phyloP scores from a whole-genome alignment of 345 rosid species.

The Ceriops zippeliana region DNA sequence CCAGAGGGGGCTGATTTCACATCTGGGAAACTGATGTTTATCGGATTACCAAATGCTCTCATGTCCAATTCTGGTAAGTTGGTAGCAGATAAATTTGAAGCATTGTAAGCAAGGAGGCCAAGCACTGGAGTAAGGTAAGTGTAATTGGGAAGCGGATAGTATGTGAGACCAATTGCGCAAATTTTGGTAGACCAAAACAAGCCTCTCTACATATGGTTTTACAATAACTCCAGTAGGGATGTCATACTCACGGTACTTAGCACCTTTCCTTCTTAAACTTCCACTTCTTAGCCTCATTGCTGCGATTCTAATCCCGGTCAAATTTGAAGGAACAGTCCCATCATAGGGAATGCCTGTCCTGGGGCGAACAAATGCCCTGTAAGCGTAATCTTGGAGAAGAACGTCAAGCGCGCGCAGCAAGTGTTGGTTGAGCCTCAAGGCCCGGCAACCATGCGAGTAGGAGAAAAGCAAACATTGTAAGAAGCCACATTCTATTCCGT shows the following conservation, averaged over 20 bases:
- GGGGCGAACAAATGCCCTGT: conserved; percentile 59
- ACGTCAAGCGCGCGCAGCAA: conserved; percentile 49
- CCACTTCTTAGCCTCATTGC: conserved; percentile 88
- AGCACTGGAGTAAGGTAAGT: conserved; percentile 64
- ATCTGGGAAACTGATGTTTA: conserved; percentile 56
- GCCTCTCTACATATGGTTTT: conserved; percentile 68
- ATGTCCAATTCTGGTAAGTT: conserved; percentile 47
- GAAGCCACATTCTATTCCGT: conserved; percentile 63
- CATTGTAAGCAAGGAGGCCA: conserved; percentile 83
- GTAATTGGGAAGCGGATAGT: conserved; percentile 55
- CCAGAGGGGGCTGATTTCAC: conserved; percentile 51
- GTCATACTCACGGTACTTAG: conserved; percentile 49
- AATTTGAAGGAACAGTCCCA: conserved; percentile 55
- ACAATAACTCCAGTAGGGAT: conserved; percentile 52
- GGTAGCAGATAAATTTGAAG: conserved; percentile 54
- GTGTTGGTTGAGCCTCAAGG: conserved; percentile 34
- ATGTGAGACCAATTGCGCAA: conserved; percentile 72
- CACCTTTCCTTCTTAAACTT: conserved; percentile 62
- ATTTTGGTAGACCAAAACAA: conserved; percentile 84
- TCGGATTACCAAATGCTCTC: conserved; percentile 44
- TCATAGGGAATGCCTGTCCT: conserved; percentile 66
- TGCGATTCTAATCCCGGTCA: conserved; percentile 62
- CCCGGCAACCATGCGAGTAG: conserved; percentile 21
- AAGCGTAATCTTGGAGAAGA: conserved; percentile 86
- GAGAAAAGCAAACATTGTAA: conserved; percentile 37